Base-by-base conservation (phyloP, 306 rosid species). In the Acacia confusa region DNA sequence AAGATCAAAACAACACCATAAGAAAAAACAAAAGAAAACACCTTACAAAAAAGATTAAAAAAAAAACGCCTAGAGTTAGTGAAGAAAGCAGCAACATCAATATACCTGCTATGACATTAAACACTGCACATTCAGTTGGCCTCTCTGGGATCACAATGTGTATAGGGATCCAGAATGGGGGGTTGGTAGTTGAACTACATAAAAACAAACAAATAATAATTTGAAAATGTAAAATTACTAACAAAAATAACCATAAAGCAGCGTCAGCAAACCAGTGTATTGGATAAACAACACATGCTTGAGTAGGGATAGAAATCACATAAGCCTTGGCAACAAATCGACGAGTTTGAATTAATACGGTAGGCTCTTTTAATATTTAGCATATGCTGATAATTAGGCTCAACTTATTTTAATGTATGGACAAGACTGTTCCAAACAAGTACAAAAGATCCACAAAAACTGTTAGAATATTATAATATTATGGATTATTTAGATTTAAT, bases 101-200 rank as follows among this genome's bases (percentile, higher is more conserved):
- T 53, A 68, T 95, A 95, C 99, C 99, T 84, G 97, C 99, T 65
- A 83, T 88, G 85, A 93, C 95, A 84, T 91, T 93, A 84, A 95
- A 89, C 70, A 88, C 94, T 48, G 92, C 93, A 81, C 92, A 90
- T 87, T 95, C 99, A 36, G 99, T 95, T 6, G 99, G 97, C 76
- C 99, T 89, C 90, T 95, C 99, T 30, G 99, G 99, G 83, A 90
- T 90, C 85, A 95, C 95, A 74, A 91, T 88, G 73, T 93, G 95
- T 79, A 95, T 86, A 50, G 99, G 99, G 84, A 91, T 95, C 99
- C 99, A 95, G 91, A 95, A 95, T 78, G 97, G 93, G 65, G 97
- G 86, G 76, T 84, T 93, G 55, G 88, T 87, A 74, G 85, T 90
- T 74, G 97, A 93, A 84, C 99, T 95, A 64, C 81, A 72, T n/a